A percentile compares a stretch with the other conserved stretches of the same genome.
phyloP scores from a whole-genome alignment of 257 asterid genomes.

The Misopates orontium region DNA sequence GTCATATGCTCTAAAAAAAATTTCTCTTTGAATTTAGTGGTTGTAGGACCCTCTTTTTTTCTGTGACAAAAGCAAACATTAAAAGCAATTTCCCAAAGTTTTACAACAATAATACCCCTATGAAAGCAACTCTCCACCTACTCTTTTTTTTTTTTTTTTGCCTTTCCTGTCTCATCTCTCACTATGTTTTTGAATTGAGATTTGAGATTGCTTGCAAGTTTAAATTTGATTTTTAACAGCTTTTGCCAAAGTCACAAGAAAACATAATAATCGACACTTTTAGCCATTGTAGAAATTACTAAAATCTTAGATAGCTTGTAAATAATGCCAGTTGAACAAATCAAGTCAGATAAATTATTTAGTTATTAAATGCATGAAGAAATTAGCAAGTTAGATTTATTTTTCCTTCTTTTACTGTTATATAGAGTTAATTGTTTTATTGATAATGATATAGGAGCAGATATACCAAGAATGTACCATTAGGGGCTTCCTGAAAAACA shows the following conservation, averaged over 20 bases:
- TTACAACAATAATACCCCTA: constrained; percentile 59
- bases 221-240: constrained; percentile 21
- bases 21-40: constrained; percentile 37
- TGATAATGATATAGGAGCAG: neutral
- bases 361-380: too few relatives aligned
- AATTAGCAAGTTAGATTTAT: too few relatives aligned
- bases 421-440: too few relatives aligned
- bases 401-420: too few relatives aligned
- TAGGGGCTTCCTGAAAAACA: neutral
- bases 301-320: too few relatives aligned
- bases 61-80: constrained; percentile 48
- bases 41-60: constrained; percentile 34
- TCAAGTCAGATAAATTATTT: too few relatives aligned
- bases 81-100: constrained; percentile 60
- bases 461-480: neutral
- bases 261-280: constrained; percentile 23
- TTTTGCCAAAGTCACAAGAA: constrained; percentile 43
- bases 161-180: too few relatives aligned
- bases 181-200: neutral
- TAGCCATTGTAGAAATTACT: too few relatives aligned
- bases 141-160: constrained; percentile 16
- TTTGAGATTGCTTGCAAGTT: constrained; percentile 40
- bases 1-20: constrained; percentile 21
- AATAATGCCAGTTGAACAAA: too few relatives aligned
- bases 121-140: constrained; percentile 60